Evolutionary conservation across 2,329 filamentous ascomycete species (phyloP), one percentile per base, ranked within the genome.

Genomic region (Alternaria infectoria): DNA sequence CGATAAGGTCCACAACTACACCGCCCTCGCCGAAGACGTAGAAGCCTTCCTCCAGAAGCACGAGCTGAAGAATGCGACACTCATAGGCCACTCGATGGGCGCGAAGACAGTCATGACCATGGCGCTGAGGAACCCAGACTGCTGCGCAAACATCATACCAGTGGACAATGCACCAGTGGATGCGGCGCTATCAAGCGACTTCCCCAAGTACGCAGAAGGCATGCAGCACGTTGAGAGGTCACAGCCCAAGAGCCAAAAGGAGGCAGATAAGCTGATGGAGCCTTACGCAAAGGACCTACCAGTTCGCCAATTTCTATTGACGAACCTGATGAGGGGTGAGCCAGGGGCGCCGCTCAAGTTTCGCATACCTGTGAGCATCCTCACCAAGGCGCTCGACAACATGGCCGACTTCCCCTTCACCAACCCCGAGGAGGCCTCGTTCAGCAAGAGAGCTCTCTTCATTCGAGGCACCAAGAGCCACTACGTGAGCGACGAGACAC

Each of bases 71-170:
- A 83, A 91, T 26, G 85, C 90, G 2, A 93, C 91, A 0, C 82
- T 98, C 26, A 96, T 98, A 73, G 95, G 95, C 0, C 96, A 98
- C 81, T 97, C 93, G 2, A 98, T 98, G 95, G 95, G 96, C 67
- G 95, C 95, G 50, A 98, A 98, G 83, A 90, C 91, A 2, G 93
- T 93, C 71, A 97, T 98, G 95, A 85, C 91, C 0, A 84, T 97
- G 62, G 93, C 93, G 4, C 86, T 98, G 36, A 84, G 86, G 46
- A 86, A 88, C 1, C 92, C 93, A 0, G 83, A 87, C 6, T 82
- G 89, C 3, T 86, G 97, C 62, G 84, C 86, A 15, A 88, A 90
- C 71, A 83, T 98, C 55, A 86, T 97, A 26, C 86, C 93, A 2
- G 93, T 98, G 12, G 95, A 98, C 82, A 98, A 98, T 77, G 93